A percentile compares a stretch with the other conserved stretches of the same genome.
phyloP scores from a whole-genome alignment of 1,284 basidiomycete species.

The Meira nashicola region DNA sequence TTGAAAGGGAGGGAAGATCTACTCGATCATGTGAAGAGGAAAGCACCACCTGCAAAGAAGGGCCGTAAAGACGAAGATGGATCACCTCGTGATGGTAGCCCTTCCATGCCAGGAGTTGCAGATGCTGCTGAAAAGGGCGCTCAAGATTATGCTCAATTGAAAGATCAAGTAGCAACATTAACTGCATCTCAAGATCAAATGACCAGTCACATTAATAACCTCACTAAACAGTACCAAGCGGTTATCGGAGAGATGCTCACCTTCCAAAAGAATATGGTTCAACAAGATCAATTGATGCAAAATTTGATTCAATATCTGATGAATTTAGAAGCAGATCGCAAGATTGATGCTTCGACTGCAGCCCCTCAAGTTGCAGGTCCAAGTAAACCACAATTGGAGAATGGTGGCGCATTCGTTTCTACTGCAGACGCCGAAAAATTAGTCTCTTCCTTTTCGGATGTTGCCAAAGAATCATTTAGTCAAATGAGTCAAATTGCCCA shows the following conservation, averaged over 20 bases:
- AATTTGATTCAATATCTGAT: slow-evolving; percentile 74
- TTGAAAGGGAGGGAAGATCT: slow-evolving; percentile 64
- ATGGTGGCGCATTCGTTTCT: slow-evolving; percentile 58
- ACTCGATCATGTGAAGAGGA: slow-evolving; percentile 81
- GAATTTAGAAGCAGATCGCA: slow-evolving; percentile 52
- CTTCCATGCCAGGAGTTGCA: slow-evolving; percentile 16
- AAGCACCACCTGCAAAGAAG: slow-evolving; percentile 65
- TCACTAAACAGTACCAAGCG: slow-evolving; percentile 71
- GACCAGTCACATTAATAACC: slow-evolving; percentile 57
- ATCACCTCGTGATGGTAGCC: slow-evolving; percentile 24
- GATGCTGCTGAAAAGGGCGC: slow-evolving; percentile 25
- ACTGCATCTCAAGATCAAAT: slow-evolving; percentile 43
- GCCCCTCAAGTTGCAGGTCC: background rate
- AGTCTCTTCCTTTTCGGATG: slow-evolving; percentile 60
- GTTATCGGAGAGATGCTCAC: slow-evolving; percentile 75
- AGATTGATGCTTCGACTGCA: slow-evolving; percentile 13
- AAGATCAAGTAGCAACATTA: slow-evolving; percentile 33
- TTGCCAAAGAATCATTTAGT: slow-evolving; percentile 63
- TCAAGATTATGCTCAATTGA: slow-evolving; percentile 36
- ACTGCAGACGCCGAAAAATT: slow-evolving; percentile 62
- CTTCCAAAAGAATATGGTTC: slow-evolving; percentile 75
- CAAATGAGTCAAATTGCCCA: slow-evolving; percentile 67
- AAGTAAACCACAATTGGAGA: background rate
- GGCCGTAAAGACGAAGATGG: slow-evolving; percentile 44
- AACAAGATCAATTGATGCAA: slow-evolving; percentile 79